A percentile compares a stretch with the other conserved stretches of the same genome.
Evolutionary conservation across 2,329 filamentous ascomycete genomes (phyloP).

Genomic region (Aspergillus niger): DNA sequence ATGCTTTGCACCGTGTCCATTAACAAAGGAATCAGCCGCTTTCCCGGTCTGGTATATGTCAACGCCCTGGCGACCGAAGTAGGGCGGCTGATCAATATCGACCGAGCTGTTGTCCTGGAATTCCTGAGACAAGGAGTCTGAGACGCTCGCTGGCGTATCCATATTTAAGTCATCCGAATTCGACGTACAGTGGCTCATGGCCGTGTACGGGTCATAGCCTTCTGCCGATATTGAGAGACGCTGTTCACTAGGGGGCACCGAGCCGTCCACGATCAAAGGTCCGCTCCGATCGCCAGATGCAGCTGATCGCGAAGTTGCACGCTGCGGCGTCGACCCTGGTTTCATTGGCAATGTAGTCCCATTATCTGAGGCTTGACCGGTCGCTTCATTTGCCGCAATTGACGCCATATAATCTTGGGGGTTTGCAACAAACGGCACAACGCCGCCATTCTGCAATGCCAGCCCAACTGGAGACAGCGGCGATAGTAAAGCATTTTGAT

Average conservation of each 20-base stretch:
- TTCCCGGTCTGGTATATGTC: constrained; percentile 25
- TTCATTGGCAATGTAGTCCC: constrained; percentile 25
- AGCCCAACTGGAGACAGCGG: constrained; percentile 43
- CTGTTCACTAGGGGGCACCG: constrained; percentile 43
- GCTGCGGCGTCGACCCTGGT: constrained; percentile 23
- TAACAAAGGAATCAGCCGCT: constrained; percentile 20
- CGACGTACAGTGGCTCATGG: constrained; percentile 44
- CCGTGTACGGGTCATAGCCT: constrained; percentile 38
- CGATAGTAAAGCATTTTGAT: constrained; percentile 42
- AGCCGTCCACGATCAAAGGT: constrained; percentile 52
- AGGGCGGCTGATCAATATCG: constrained; percentile 36
- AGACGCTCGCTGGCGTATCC: constrained; percentile 41
- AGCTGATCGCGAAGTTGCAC: constrained; percentile 31
- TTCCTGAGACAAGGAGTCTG: constrained; percentile 43
- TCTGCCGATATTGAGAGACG: constrained; percentile 37
- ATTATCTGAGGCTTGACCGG: constrained; percentile 28
- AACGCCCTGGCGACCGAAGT: constrained; percentile 29
- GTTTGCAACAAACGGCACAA: constrained; percentile 33
- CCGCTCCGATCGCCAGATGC: constrained; percentile 36
- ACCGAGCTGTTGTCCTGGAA: constrained; percentile 40
- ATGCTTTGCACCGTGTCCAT: constrained; percentile 32
- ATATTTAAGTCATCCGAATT: constrained; percentile 42
- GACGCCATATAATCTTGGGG: constrained; percentile 39
- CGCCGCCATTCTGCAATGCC: constrained; percentile 42
- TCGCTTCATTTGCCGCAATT: constrained; percentile 28